Evolutionary conservation across 208 protist genomes (phyloP), one percentile per base, ranked within the genome.

Genomic region (Leptomonas pyrrhocoris): DNA sequence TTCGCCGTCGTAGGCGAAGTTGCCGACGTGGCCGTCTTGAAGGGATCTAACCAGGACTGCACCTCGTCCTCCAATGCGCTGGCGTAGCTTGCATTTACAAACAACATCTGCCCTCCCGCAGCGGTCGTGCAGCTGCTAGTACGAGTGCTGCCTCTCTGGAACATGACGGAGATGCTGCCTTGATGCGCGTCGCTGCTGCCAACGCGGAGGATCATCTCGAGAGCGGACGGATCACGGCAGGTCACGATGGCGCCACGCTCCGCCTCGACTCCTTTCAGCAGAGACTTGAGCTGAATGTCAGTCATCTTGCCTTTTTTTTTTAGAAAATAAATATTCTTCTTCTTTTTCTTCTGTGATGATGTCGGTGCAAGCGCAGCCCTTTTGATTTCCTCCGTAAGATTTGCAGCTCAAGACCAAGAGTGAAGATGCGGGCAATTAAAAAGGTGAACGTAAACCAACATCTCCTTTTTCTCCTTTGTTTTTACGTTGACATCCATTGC

Each of bases 201-300:
- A n/a, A 81, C 23, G 16, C 77, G 69, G 36, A 81, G 55, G 13
- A 81, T 21, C 40, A 81, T 81, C 40, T 81, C 77, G 2, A 75
- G 60, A 25, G 77, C 70, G 19, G 77, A 69, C 7, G 69, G 67
- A 46, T 81, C 77, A 19, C 77, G 58, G 59, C 77, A 81, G 28
- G 64, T 70, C 42, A 81, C 69, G 2, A 63, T 42, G 5, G 77
- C 77, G 15, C 77, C 77, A 18, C 67, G 62, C 62, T 81, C 68
- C 13, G 66, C 68, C 30, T 56, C 62, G 23, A 76, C 71, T 28
- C 71, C 71, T 38, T 51, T 62, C 27, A 76, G 38, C 16, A 69
- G 30, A 2, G 60, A 30, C 16, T 55, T 62, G 23, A 76, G 58
- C 30, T 68, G 43, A 48, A 42, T 23, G n/a, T 57, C 49, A 0